These are phyloP conservation scores for Phytomonas sp. DNA, from an alignment of 208 protist genomes.

Conservation along the genomic window DNA sequence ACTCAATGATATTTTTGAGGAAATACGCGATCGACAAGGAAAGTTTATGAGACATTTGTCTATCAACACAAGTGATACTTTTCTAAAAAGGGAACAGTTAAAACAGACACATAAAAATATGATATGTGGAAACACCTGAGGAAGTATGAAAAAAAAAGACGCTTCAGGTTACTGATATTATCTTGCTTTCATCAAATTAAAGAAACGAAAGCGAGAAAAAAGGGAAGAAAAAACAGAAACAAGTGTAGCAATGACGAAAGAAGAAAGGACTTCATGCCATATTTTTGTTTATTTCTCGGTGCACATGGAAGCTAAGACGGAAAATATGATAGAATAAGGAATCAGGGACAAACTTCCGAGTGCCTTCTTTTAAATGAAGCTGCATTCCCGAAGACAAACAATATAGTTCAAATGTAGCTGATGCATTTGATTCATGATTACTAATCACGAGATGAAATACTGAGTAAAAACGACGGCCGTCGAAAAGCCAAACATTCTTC, in stretches of 20 bases:
- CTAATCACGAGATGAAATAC: not conserved
- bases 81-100: constrained; percentile 11
- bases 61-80: not conserved
- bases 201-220: not conserved
- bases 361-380: constrained; percentile 8
- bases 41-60: constrained; percentile 12
- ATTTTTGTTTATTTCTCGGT: no score
- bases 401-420: not conserved
- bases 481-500: not conserved
- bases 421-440: not conserved
- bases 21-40: constrained; percentile 19
- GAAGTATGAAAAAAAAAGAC: constrained; percentile 5
- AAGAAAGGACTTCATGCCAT: no score
- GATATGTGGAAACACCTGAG: not conserved
- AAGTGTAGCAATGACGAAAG: not conserved
- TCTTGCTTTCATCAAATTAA: not conserved
- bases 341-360: not conserved
- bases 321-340: not conserved
- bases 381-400: not conserved
- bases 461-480: not conserved
- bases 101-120: constrained; percentile 14
- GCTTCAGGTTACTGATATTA: not conserved
- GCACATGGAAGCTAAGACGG: not conserved
- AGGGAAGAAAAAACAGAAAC: constrained; percentile 6
- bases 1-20: constrained; percentile 25